Conservation (phyloP, 257 asterid species). For the Parsonsia alboflavescens region DNA sequence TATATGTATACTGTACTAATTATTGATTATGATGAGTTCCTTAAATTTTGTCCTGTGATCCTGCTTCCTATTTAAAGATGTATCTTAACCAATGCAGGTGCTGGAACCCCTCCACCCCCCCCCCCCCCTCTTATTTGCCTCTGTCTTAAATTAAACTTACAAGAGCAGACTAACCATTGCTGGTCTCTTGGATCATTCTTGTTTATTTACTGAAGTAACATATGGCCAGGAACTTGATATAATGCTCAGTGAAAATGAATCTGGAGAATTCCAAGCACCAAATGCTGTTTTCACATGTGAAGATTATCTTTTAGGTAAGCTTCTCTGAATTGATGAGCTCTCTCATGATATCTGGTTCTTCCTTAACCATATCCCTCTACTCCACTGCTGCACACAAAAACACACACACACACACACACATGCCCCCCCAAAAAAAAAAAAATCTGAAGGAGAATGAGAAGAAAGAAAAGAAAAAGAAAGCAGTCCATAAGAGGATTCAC, state of each 20-base stretch:
- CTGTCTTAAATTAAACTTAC: too few relatives aligned
- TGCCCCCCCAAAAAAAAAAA: not conserved
- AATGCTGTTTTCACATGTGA: constrained; percentile 65
- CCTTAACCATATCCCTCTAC: not conserved
- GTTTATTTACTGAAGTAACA: constrained; percentile 17
- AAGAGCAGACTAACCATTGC: not conserved
- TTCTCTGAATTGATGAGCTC: not conserved
- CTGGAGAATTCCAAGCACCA: constrained; percentile 47
- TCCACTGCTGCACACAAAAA: too few relatives aligned
- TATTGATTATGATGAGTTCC: not conserved
- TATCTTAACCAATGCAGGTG: not conserved
- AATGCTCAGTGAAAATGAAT: constrained; percentile 42
- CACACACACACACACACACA: too few relatives aligned
- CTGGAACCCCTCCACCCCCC: not conserved
- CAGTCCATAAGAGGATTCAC: not conserved
- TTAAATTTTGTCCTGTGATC: not conserved
- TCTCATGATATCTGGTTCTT: not conserved
- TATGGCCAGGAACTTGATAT: constrained; percentile 48
- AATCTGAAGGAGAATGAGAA: too few relatives aligned
- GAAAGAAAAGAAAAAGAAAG: too few relatives aligned
- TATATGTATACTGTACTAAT: not conserved
- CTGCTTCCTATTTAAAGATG: not conserved
- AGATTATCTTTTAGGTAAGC: constrained; percentile 75
- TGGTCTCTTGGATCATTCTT: not conserved
- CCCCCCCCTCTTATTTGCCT: too few relatives aligned